These are phyloP conservation scores for Cercospora sojina DNA, from an alignment of 2,329 filamentous ascomycete genomes.

Conservation along the genomic window DNA sequence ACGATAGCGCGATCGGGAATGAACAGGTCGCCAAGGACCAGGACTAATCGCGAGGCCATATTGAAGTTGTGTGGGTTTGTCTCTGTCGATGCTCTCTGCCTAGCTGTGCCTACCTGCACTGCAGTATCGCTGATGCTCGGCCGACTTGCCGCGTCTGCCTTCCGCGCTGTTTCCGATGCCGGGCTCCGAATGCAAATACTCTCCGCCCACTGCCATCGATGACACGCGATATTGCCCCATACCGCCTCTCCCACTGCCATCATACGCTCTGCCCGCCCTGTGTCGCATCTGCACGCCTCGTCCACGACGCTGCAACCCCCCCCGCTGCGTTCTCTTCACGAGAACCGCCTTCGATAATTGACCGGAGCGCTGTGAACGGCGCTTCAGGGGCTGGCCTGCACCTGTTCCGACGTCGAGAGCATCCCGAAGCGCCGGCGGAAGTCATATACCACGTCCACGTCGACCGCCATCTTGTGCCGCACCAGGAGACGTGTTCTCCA, in stretches of 20 bases:
- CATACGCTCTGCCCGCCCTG: not conserved
- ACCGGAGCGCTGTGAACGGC: conserved; percentile 2
- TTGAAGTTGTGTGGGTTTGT: conserved; percentile 18
- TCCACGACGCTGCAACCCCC: not conserved
- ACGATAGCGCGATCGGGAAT: conserved; percentile 86
- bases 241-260: not conserved
- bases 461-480: not conserved
- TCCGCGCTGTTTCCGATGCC: not conserved
- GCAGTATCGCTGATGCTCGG: not conserved
- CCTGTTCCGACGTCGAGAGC: not conserved
- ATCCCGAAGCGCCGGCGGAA: not conserved
- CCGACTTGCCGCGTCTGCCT: not conserved
- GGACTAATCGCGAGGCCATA: conserved; percentile 82
- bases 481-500: not conserved
- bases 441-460: conserved; percentile 1
- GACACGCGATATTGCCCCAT: not conserved
- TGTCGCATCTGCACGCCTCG: not conserved
- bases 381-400: not conserved
- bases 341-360: conserved; percentile 12
- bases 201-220: not conserved
- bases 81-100: not conserved
- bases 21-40: conserved; percentile 90
- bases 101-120: not conserved
- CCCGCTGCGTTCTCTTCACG: conserved; percentile 8
- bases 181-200: not conserved